Conservation (phyloP, 768 basidiomycete genomes). For the Arthromyces matolae region DNA sequence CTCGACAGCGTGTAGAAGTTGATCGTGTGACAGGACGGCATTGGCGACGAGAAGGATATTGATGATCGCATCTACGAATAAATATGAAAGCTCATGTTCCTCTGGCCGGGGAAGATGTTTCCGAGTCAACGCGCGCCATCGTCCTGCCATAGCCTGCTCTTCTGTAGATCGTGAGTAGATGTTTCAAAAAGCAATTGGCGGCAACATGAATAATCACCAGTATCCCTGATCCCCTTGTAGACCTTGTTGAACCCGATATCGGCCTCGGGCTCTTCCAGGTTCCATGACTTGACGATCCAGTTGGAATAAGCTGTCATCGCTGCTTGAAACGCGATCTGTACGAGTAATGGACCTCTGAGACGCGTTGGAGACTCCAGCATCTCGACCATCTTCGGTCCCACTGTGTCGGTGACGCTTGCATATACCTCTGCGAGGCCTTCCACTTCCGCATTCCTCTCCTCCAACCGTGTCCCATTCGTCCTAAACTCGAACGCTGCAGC, state of each 20-base stretch:
- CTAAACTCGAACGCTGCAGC: conserved; percentile 37
- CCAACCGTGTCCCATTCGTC: not conserved
- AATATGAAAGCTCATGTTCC: conserved; percentile 27
- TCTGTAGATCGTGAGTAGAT: conserved; percentile 22
- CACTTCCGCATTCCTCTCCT: conserved; percentile 4
- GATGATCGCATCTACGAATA: conserved; percentile 36
- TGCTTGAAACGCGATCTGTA: conserved; percentile 44
- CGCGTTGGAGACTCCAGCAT: conserved; percentile 36
- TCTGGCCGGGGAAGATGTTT: conserved; percentile 21
- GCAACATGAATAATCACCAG: conserved; percentile 27
- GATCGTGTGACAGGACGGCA: conserved; percentile 23
- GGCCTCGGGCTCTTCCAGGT: conserved; percentile 45
- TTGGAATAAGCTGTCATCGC: conserved; percentile 44
- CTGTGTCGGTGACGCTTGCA: conserved; percentile 25
- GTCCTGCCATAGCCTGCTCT: conserved; percentile 39
- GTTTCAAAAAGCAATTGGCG: not conserved
- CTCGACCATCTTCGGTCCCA: conserved; percentile 34
- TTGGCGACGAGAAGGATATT: conserved; percentile 40
- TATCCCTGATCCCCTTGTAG: conserved; percentile 31
- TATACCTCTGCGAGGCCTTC: conserved; percentile 23
- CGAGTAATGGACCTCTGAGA: conserved; percentile 35
- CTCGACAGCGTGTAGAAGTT: conserved; percentile 36
- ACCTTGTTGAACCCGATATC: conserved; percentile 38
- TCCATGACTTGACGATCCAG: conserved; percentile 51
- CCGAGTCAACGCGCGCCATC: conserved; percentile 42